Evolutionary conservation across 2,329 filamentous ascomycete genomes (phyloP), one percentile per base, ranked within the genome.

Genomic region (Trichoderma oligosporum): DNA sequence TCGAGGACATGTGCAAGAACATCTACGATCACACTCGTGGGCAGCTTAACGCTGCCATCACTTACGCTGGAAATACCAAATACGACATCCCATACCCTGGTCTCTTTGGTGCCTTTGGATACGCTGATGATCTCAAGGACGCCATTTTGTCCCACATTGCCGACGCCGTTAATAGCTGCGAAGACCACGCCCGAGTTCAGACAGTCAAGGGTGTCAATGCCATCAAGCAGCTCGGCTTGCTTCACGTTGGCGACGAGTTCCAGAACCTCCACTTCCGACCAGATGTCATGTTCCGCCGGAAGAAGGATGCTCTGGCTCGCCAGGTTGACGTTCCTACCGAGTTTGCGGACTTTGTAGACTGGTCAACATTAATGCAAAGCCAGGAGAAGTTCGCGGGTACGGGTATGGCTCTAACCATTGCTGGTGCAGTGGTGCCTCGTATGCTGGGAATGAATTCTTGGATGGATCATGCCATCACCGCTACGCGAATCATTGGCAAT

Each of bases 371-470:
- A 5, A 81, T 96, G 76, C 91, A 97, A 67, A 82, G 86, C 54
- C 93, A 97, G 70, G 94, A 99, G 73, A 99, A 97, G 79, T 81
- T 95, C 56, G 92, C 93, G 5, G 91, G 93, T 36, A 95, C 92
- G 3, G 89, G 94, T 62, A 92, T 99, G 87, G 94, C 93, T 5
- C 80, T 99, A 68, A 99, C 94, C 1, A 82, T 96, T 33, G 89
- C 89, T 8, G 92, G 91, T 57, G 90, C 96, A 2, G 78, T 97
- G 4, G 91, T 93, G 57, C 84, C 88, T 47, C 83, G 91, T 46
- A 80, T 94, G 67, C 77, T 99, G 36, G 91, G 92, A 59, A 88
- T 91, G 61, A 85, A 88, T 64, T 86, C 88, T 49, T 97, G 93
- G 91, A 77, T 97, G 64, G 93, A 97, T 69, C 89, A 93, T 61